Base-by-base conservation (phyloP, 2,329 filamentous ascomycete genomes). In the Trichophyton schoenleinii region DNA sequence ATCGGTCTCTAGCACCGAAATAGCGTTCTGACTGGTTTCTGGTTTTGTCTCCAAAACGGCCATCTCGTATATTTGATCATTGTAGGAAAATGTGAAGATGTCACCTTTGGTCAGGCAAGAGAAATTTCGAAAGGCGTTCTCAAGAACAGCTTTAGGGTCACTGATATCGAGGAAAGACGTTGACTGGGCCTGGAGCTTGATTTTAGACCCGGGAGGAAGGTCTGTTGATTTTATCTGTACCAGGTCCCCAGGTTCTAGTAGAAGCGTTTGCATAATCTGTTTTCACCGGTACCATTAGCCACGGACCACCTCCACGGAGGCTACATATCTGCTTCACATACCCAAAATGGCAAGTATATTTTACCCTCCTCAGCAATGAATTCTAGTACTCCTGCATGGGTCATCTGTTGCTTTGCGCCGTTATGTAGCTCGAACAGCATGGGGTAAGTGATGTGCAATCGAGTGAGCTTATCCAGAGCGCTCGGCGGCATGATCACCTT, bases 401-500 rank as follows among this genome's bases (percentile, higher is more conserved):
- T 94, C 72, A 88, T 87, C 72, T 82, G 87, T 31, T 84, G 84
- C 71, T 86, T 87, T 64, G 87, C 84, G 25, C 91, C 91, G 71
- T 97, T 99, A 68, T 89, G 88, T 66, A 99, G 81, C 81, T 99
- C 92, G 78, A 99, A 95, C 66, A 97, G 83, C 80, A 99, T 89
- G 6, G 94, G 94, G 79, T 96, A 99, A 72, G 95, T 91, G 64
- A 99, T 95, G 75, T 97, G 92, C 15, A 99, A 79, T 70, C 91
- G 84, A 15, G 94, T 96, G 67, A 99, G 88, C 76, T 96, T 99
- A 79, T 99, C 92, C 61, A 99, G 83, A 4, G 94, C 92, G 41
- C 91, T 96, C 0, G 94, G 88, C n/a, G 94, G 94, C 65, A 99
- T 85, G 72, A 99, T 89, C 69, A 99, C 92, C 79, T 99, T 99